phyloP scores from a whole-genome alignment of 257 asterid genomes.

The Nicotiana noctiflora region DNA sequence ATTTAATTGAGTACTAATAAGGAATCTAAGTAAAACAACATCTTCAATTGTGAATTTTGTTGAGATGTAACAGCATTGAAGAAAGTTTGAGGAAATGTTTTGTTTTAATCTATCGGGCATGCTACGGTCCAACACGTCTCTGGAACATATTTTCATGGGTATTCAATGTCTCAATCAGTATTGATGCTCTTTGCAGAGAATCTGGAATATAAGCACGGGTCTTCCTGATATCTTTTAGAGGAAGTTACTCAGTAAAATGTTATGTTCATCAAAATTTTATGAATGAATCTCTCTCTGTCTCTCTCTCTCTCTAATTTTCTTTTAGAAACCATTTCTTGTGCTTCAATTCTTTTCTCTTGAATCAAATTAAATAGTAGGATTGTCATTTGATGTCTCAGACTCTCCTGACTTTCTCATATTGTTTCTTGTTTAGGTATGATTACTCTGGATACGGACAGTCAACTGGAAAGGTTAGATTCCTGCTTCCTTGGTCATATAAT shows the following conservation, averaged over 20 bases:
- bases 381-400: not conserved
- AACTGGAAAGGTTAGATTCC: conserved; percentile 82
- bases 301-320: not conserved
- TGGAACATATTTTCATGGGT: not conserved
- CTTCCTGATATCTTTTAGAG: not conserved
- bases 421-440: conserved; percentile 58
- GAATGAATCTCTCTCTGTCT: not conserved
- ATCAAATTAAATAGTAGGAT: not conserved
- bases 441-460: conserved; percentile 98
- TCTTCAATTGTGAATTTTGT: not conserved
- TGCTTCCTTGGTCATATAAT: conserved; percentile 10
- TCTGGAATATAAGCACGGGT: not conserved
- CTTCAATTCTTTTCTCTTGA: not conserved
- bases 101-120: not conserved
- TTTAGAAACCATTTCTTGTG: not conserved
- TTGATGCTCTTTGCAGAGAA: not conserved
- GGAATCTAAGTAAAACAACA: not conserved
- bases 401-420: conserved; percentile 17
- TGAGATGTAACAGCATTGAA: not conserved
- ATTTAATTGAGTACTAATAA: not conserved
- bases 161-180: not conserved
- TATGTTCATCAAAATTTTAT: not conserved
- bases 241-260: not conserved
- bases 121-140: not conserved
- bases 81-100: not conserved